Conservation (phyloP, 2,329 filamentous ascomycete genomes). For the Hypoxylon sp. region DNA sequence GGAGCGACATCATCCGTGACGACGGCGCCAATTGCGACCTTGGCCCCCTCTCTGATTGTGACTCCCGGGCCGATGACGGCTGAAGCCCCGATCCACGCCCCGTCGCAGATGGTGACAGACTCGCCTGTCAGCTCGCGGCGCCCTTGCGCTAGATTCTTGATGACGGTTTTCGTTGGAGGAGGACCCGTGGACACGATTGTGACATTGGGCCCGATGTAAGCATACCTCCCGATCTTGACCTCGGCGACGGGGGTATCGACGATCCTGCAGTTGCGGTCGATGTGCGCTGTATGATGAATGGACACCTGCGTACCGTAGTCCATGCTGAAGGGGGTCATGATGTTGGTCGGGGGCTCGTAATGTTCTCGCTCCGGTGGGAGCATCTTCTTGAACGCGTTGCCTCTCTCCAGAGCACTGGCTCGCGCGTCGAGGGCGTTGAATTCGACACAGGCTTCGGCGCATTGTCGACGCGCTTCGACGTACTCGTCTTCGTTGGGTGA, state of each 20-base stretch:
- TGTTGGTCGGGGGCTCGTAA: neutral
- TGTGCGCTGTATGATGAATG: conserved; percentile 45
- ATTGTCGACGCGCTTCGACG: neutral
- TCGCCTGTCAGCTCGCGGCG: neutral
- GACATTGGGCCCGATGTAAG: conserved; percentile 46
- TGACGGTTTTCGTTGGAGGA: neutral
- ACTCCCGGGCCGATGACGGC: conserved; percentile 15
- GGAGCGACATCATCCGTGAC: conserved; percentile 9
- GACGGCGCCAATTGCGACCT: conserved; percentile 5
- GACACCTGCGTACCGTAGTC: conserved; percentile 48
- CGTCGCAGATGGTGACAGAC: neutral
- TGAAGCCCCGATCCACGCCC: conserved; percentile 13
- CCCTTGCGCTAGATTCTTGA: neutral
- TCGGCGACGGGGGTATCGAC: conserved; percentile 49
- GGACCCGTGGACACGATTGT: conserved; percentile 32
- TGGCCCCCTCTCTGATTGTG: conserved; percentile 6
- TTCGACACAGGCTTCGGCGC: conserved; percentile 5
- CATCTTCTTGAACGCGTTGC: neutral
- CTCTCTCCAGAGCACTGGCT: conserved; percentile 1
- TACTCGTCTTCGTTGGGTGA: conserved; percentile 1
- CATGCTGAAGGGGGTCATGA: conserved; percentile 46
- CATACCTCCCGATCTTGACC: conserved; percentile 46
- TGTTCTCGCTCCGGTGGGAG: neutral
- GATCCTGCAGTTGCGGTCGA: conserved; percentile 48
- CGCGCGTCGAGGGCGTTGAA: conserved; percentile 2